phyloP scores from a whole-genome alignment of 2,329 filamentous ascomycete species.

The Claviceps paspali region DNA sequence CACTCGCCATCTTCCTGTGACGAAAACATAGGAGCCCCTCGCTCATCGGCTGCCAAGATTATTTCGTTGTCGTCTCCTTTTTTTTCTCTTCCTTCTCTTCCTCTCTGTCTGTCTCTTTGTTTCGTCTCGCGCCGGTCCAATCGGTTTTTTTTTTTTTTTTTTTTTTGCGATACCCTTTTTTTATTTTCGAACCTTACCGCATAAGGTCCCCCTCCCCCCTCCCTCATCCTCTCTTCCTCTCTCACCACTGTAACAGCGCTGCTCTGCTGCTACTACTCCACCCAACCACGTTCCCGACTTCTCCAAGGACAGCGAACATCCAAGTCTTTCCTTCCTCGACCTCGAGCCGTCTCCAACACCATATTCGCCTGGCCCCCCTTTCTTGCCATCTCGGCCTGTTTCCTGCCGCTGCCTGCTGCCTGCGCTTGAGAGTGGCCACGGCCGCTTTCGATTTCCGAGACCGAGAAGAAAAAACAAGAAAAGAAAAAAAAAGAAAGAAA shows the following conservation, averaged over 20 bases:
- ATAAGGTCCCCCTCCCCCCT: neutral
- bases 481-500: no score
- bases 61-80: no score
- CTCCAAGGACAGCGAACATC: neutral
- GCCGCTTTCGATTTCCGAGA: conserved; percentile 3
- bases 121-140: no score
- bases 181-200: no score
- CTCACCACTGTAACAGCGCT: neutral
- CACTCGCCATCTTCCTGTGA: no score
- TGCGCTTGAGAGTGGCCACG: neutral
- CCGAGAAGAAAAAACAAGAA: no score
- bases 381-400: neutral
- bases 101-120: no score
- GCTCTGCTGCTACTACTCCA: neutral
- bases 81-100: no score
- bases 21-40: no score
- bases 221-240: neutral
- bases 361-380: neutral
- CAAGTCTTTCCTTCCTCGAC: conserved; percentile 3
- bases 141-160: no score
- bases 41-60: no score
- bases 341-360: neutral
- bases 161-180: conserved; percentile 3
- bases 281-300: neutral
- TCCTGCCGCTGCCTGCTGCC: neutral